Base-by-base conservation (phyloP, 441 rosid species). In the Erodium moschatum region DNA sequence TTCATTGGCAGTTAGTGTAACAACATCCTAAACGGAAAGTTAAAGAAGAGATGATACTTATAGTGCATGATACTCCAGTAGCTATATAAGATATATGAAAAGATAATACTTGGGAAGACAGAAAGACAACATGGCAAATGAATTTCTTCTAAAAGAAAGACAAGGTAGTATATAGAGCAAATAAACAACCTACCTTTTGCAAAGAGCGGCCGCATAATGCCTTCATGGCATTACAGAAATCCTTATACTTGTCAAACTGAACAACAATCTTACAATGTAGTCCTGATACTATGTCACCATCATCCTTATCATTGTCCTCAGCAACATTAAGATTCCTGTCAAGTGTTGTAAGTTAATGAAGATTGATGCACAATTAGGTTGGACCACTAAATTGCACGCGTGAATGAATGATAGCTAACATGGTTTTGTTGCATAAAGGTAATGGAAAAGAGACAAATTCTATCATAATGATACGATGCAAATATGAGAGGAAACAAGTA, bases 221-320 rank as follows among this genome's bases (percentile, higher is more conserved):
- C 81, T 83, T 87, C 73, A 91, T 81, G 63, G 93, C 85, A 76
- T 84, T 86, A 70, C 78, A 82, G 62, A 94, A 89, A 71, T 94
- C 98, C 52, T 46, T 66, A 72, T 83, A 73, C 74, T 82, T 88
- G 85, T 94, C 97, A 65, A 91, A 91, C 78, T 88, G 96, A 76
- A 87, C 96, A 68, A 94, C 89, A 67, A 94, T 85, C 79, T 89
- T 94, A 84, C 97, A 91, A 48, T 91, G 82, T 42, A 94, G 98
- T 76, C 96, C 97, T 62, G 96, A 83, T 76, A 85, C 84, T 33
- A 93, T 72, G 78, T 80, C 76, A 40, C 73, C 81, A 48, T 65
- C 79, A 61, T 81, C 85, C 62, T 80, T 81, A 78, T 81, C 87
- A 77, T 85, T 83, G 65, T 93, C 98, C 79, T 89, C 96, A 42